Base-by-base conservation (phyloP, 2,329 filamentous ascomycete genomes). In the Aspergillus novofumigatus region DNA sequence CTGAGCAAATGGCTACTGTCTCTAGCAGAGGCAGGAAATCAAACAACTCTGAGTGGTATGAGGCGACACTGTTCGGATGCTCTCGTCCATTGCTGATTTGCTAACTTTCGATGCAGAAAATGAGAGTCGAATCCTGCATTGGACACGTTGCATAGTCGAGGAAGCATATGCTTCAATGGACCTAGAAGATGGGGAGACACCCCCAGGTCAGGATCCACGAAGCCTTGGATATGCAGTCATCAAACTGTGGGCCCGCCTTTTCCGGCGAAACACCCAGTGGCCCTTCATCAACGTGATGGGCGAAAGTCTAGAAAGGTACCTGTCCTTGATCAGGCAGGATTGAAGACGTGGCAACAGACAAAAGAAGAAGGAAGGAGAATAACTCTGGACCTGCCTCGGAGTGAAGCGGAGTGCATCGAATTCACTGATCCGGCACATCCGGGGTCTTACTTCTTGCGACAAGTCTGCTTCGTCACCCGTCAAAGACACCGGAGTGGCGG, bases 1-100 rank as follows among this genome's bases (percentile, higher is more conserved):
- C 67, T 80, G 1, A 75, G 70, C 49, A 75, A 78, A 56, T 81
- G 78, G 79, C 69, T 68, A 82, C 61, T 70, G 23, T 69, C 65
- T 4, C 50, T 72, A 45, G 62, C 66, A 1, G 66, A 67, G 51
- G 64, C 67, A 3, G 67, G 62, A 1, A 60, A 56, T 11, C 63
- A 67, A 29, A 67, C 67, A 38, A 63, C 59, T 3, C 54, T 72
- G 26, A 70, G 69, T 56, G 67, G 67, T 69, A 63, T 52, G 62
- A 41, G n/a, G 32, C 32, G 32, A 7, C 32, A 17, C 14, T 38
- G 4, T 48, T 3, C 21, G 28, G 21, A 11, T 48, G 28, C 8
- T 28, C 14, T 25, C 4, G 5, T 20, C 11, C 25, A 9, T 35
- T 35, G 2, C 32, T 35, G 17, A 35, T 10, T 10, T 23, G 14